These are phyloP conservation scores for Picocystis sp. DNA, from an alignment of 163 green algal genomes.

Conservation along the genomic window DNA sequence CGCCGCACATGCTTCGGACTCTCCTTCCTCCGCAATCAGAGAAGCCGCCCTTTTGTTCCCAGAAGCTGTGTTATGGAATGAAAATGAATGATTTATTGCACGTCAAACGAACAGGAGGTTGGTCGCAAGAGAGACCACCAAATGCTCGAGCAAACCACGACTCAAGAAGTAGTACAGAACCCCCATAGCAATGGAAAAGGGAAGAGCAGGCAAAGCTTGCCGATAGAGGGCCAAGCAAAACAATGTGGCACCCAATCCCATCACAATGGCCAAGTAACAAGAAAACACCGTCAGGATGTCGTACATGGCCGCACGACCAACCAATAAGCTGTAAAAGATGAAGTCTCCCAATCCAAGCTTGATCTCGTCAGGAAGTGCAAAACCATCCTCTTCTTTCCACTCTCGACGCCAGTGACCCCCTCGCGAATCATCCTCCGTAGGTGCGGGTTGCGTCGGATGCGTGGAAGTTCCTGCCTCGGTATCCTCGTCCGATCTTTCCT, in stretches of 20 bases:
- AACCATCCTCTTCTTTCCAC: constrained; percentile 4
- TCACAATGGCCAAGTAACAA: constrained; percentile 76
- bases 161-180: constrained; percentile 78
- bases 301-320: constrained; percentile 79
- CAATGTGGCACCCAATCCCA: constrained; percentile 71
- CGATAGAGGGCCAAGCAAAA: constrained; percentile 60
- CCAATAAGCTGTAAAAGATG: constrained; percentile 94
- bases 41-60: too few relatives aligned
- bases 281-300: constrained; percentile 78
- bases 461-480: too few relatives aligned
- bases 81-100: too few relatives aligned
- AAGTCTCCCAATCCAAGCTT: constrained; percentile 95
- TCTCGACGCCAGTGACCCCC: not conserved
- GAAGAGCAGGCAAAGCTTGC: constrained; percentile 83
- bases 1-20: too few relatives aligned
- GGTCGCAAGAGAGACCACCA: constrained; percentile 16
- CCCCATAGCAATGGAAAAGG: constrained; percentile 80
- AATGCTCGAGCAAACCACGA: constrained; percentile 39
- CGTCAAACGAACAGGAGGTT: constrained; percentile 21
- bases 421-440: not conserved
- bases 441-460: too few relatives aligned
- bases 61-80: too few relatives aligned
- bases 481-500: too few relatives aligned
- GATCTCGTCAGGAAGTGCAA: constrained; percentile 49
- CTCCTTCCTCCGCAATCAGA: too few relatives aligned